Evolutionary conservation across 257 asterid species (phyloP).

Genomic region (Nyctanthes arbortristis): DNA sequence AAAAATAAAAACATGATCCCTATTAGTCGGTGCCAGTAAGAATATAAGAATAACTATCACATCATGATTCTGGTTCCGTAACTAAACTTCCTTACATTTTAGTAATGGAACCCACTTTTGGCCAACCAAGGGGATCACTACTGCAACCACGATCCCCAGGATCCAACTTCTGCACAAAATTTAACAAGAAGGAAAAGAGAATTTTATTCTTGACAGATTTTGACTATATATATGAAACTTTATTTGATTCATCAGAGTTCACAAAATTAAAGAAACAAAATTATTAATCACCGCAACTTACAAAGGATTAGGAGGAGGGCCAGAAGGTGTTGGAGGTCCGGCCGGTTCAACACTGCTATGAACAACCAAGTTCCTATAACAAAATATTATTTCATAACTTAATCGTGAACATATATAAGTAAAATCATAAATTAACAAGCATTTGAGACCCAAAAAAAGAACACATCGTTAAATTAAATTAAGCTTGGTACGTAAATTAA

Average conservation of each 20-base stretch:
- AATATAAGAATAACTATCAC: no score
- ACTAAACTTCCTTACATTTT: constrained; percentile 26
- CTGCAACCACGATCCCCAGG: constrained; percentile 26
- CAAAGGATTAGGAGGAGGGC: constrained; percentile 34
- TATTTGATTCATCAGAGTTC: neutral
- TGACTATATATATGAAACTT: neutral
- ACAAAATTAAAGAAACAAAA: neutral
- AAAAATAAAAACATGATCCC: no score
- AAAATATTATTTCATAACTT: neutral
- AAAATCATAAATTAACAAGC: neutral
- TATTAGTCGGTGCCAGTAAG: no score
- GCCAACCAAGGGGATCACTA: constrained; percentile 32
- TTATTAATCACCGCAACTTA: constrained; percentile 26
- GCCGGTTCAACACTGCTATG: constrained; percentile 27
- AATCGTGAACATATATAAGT: neutral
- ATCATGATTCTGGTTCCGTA: no score
- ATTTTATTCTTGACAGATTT: no score
- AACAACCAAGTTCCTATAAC: constrained; percentile 23
- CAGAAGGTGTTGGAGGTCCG: constrained; percentile 33
- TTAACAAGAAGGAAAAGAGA: neutral
- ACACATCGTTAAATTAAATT: no score
- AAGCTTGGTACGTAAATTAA: no score
- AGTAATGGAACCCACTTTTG: constrained; percentile 41
- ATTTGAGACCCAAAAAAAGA: no score
- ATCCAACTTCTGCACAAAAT: constrained; percentile 34